Conservation (phyloP, 2,329 filamentous ascomycete species). For the Fusarium xylarioides region DNA sequence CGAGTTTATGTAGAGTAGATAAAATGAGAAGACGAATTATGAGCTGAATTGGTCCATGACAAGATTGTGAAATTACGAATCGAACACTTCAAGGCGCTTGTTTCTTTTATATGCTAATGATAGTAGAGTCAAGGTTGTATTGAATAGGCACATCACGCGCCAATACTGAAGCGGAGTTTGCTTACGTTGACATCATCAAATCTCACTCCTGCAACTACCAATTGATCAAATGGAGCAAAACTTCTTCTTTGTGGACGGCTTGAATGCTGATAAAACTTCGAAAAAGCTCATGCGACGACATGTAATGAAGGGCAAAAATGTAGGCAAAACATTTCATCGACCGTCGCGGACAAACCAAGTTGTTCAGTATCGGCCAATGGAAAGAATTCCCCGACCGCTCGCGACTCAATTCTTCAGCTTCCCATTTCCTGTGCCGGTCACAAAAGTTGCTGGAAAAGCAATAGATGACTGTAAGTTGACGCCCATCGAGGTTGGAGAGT, state of each 20-base stretch:
- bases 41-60: neutral
- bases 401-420: neutral
- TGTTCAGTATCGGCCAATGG: neutral
- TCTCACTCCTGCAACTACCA: neutral
- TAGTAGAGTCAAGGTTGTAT: neutral
- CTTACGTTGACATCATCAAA: neutral
- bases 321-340: constrained; percentile 5
- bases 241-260: constrained; percentile 12
- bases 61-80: too few relatives aligned
- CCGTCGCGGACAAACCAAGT: neutral
- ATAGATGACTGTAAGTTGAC: constrained; percentile 4
- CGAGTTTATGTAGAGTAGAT: constrained; percentile 17
- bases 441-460: neutral
- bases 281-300: constrained; percentile 12
- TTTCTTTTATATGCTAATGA: neutral
- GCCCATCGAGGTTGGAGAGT: accelerated
- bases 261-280: neutral
- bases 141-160: neutral
- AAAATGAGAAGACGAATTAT: constrained; percentile 25
- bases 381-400: neutral
- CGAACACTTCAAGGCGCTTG: too few relatives aligned
- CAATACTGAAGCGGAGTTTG: neutral
- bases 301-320: constrained; percentile 21
- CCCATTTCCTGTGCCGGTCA: neutral
- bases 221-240: neutral